Base-by-base conservation (phyloP, 129 eudicot genomes). In the Helianthus tuberosus region DNA sequence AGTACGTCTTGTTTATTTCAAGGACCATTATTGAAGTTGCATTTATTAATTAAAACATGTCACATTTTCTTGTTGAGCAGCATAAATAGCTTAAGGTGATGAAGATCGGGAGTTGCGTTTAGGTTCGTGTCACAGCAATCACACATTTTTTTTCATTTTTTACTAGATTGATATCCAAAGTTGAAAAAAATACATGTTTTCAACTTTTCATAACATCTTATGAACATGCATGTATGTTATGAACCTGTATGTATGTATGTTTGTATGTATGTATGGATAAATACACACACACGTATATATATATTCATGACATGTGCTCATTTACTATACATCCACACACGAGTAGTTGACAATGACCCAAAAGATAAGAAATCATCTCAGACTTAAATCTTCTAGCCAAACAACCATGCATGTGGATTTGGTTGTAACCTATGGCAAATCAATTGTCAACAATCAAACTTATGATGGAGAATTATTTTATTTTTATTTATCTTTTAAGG, bases 341-440 rank as follows among this genome's bases (percentile, higher is more conserved):
- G 29, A 27, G 66, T 32, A 32, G 36, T 32, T 32, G 36, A 32
- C 36, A 32, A 3, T 32, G 36, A 32, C 36, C 36, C 36, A 32
- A 32, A 32, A 32, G 36, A 32, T 32, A 32, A 32, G 36, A 32
- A 32, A 32, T 32, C 36, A 32, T 32, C 4, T 32, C 36, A 32
- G 4, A 32, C 36, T 32, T 32, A 32, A 23, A 2, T 23, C 76
- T 73, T 54, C 44, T 41, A 80, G 76, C 72, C 79, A 66, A 68
- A 52, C 82, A 50, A 79, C 82, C 89, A 60, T 81, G 84, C 89
- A 86, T 83, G 87, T 86, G 89, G 82, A 68, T 82, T 81, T 81
- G 84, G 89, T 86, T 89, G 70, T 84, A 84, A 86, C 84, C 52
- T 77, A 78, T 68, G 82, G 77, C 73, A 79, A 64, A 85, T 83